Conservation (phyloP, 2,329 filamentous ascomycete genomes). For the Pseudogymnoascus sp. region DNA sequence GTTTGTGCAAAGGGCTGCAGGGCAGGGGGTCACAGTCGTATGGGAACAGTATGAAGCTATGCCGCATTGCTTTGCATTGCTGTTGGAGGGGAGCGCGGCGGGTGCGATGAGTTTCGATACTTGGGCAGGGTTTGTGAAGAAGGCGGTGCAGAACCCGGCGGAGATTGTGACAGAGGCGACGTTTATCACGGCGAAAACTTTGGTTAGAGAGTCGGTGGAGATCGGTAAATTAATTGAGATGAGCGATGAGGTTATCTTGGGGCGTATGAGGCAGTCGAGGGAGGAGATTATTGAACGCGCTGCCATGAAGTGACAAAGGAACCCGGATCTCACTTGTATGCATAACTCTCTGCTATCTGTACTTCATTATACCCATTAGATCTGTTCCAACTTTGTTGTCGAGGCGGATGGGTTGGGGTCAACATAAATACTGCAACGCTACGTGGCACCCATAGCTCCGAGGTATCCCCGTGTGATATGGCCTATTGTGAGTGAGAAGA, state of each 20-base stretch:
- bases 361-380: background rate
- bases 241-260: conserved; percentile 36
- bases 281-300: conserved; percentile 17
- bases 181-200: conserved; percentile 41
- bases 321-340: background rate
- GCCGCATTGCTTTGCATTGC: conserved; percentile 64
- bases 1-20: conserved; percentile 46
- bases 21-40: conserved; percentile 51
- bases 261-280: conserved; percentile 30
- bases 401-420: background rate
- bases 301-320: background rate
- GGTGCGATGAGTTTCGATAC: conserved; percentile 44
- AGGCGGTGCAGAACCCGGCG: conserved; percentile 25
- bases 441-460: too few relatives aligned
- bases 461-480: too few relatives aligned
- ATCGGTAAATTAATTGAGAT: conserved; percentile 37
- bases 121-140: conserved; percentile 49
- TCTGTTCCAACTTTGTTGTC: background rate
- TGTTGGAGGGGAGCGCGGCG: conserved; percentile 41
- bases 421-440: too few relatives aligned
- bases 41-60: conserved; percentile 72
- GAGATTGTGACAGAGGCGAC: conserved; percentile 33
- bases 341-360: background rate
- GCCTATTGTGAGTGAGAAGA: too few relatives aligned
- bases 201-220: conserved; percentile 42